Percentiles rank a stretch among this genome's conserved stretches.
These are phyloP conservation scores for Starmerella stigmatis DNA, from an alignment of 805 yeast species.

Conservation along the genomic window DNA sequence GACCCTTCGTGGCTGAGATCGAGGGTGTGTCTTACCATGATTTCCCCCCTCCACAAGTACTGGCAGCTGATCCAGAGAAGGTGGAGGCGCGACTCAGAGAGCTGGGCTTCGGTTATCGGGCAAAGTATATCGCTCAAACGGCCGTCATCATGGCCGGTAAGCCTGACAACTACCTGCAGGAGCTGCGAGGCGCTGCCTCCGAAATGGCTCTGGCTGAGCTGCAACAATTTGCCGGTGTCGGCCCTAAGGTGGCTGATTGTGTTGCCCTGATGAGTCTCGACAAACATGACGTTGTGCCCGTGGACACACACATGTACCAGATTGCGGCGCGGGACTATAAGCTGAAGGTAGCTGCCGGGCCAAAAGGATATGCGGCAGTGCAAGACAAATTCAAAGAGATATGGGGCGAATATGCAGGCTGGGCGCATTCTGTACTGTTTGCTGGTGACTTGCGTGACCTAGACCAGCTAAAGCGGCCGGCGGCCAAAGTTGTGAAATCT, in stretches of 20 bases:
- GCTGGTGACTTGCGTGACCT: conserved; percentile 71
- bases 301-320: conserved; percentile 90
- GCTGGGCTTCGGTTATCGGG: conserved; percentile 76
- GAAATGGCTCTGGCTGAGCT: conserved; percentile 49
- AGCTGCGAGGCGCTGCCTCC: conserved; percentile 40
- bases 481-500: neutral
- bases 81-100: conserved; percentile 38
- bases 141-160: conserved; percentile 44
- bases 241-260: conserved; percentile 97
- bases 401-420: conserved; percentile 93
- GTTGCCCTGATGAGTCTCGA: conserved; percentile 85
- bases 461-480: conserved; percentile 29
- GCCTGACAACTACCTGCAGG: conserved; percentile 32
- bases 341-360: conserved; percentile 34
- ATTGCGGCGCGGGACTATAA: conserved; percentile 76
- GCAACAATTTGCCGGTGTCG: conserved; percentile 71
- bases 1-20: conserved; percentile 44
- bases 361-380: conserved; percentile 45
- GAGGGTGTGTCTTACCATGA: conserved; percentile 51
- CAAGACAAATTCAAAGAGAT: conserved; percentile 47
- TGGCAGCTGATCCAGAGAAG: conserved; percentile 29
- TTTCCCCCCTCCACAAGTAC: conserved; percentile 58
- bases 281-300: conserved; percentile 79
- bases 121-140: conserved; percentile 73
- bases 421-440: conserved; percentile 95